Conservation (phyloP, 1,139 yeast genomes). For the Kodamaea suecica region DNA sequence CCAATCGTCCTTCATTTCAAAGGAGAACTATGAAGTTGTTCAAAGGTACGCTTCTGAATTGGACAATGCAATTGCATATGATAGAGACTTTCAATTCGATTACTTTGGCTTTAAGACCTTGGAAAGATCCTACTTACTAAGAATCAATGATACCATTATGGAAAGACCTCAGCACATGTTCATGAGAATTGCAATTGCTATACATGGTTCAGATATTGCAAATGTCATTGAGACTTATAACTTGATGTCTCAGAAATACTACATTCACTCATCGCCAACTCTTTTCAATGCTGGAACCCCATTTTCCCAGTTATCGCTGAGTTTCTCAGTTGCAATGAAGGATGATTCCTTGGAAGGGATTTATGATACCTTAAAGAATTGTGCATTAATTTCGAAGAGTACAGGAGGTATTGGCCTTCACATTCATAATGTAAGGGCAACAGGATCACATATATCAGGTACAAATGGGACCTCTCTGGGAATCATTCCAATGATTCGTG, state of each 20-base stretch:
- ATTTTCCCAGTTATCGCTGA: slow-evolving; percentile 49
- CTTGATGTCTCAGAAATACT: slow-evolving; percentile 49
- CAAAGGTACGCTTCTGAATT: slow-evolving; percentile 64
- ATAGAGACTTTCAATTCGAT: slow-evolving; percentile 9
- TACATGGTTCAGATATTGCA: slow-evolving; percentile 40
- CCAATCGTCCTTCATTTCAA: slow-evolving; percentile 78
- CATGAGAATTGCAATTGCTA: slow-evolving; percentile 53
- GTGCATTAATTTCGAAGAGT: slow-evolving; percentile 56
- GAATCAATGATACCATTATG: slow-evolving; percentile 30
- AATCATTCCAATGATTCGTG: slow-evolving; percentile 56
- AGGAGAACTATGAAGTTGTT: slow-evolving; percentile 64
- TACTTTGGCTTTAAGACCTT: slow-evolving; percentile 56
- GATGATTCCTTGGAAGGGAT: slow-evolving; percentile 60
- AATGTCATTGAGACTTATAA: slow-evolving; percentile 47
- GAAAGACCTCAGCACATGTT: slow-evolving; percentile 53
- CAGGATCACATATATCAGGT: slow-evolving; percentile 51
- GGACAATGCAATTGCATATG: slow-evolving; percentile 55
- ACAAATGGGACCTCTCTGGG: slow-evolving; percentile 58
- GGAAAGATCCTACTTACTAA: slow-evolving; percentile 45
- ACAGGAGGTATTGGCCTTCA: slow-evolving; percentile 62
- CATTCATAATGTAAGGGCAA: slow-evolving; percentile 50
- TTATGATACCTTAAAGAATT: slow-evolving; percentile 50
- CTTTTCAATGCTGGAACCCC: slow-evolving; percentile 53
- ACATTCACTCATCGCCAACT: slow-evolving; percentile 57
- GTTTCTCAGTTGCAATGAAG: slow-evolving; percentile 55